These are phyloP conservation scores for Plasmodium billcollinsi DNA, from an alignment of 169 alveolate genomes.

Conservation along the genomic window DNA sequence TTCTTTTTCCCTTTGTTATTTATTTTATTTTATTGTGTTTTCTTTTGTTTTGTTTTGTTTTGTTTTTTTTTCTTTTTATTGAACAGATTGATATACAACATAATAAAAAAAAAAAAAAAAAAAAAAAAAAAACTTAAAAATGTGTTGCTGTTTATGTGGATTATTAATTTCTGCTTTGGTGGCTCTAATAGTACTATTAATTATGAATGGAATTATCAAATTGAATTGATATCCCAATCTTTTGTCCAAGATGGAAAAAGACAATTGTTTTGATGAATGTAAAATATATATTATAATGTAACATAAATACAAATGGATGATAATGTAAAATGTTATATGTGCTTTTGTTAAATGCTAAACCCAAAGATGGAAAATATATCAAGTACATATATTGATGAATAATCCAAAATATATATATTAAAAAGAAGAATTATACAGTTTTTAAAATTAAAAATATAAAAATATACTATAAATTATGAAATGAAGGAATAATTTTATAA, in stretches of 20 bases:
- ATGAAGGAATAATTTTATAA: no score
- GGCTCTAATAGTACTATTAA: slow-evolving; percentile 50
- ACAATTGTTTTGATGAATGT: not conserved
- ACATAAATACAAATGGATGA: not conserved
- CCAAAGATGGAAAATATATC: not conserved
- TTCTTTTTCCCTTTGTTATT: no score
- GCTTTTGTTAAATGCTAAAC: not conserved
- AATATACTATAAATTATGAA: no score
- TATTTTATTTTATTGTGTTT: no score
- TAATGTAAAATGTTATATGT: not conserved
- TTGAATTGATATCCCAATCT: slow-evolving; percentile 4
- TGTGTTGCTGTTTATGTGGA: slow-evolving; percentile 76
- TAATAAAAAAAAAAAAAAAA: no score
- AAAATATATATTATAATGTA: not conserved
- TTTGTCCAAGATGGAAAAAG: not conserved
- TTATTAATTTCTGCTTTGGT: slow-evolving; percentile 32
- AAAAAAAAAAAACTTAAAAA: not conserved
- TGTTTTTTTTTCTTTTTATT: no score
- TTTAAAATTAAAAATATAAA: no score
- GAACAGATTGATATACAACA: no score
- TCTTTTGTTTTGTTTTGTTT: no score
- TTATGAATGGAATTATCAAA: slow-evolving; percentile 70
- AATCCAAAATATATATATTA: no score
- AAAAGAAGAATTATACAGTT: no score
- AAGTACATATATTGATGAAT: no score